Base-by-base conservation (phyloP, 257 asterid species). In the Gentiana straminea region DNA sequence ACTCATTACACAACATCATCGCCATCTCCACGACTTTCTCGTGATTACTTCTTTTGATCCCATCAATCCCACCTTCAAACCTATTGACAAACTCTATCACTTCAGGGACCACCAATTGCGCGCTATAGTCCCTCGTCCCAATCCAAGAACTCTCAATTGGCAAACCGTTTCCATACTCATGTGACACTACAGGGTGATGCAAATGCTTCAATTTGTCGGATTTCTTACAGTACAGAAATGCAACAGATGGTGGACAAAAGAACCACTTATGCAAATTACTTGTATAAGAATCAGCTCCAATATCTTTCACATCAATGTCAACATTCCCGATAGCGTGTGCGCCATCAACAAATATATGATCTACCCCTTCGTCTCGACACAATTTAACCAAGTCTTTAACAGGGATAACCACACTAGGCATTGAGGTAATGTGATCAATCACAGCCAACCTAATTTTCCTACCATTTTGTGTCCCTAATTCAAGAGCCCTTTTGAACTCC, bases 201-300 rank as follows among this genome's bases (percentile, higher is more conserved):
- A 84, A 59, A 54, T 79, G 74, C 8, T 73, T 61, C 6, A 62
- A 55, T 9, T 74, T 81, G 2, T 77, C 75, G 0, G 86, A 83
- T 68, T 64, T 83, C 45, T 73, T 86, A 66, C 88, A 83, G 54
- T 86, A 74, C 61, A 89, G 47, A 63, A 89, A 80, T 0, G 97
- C 95, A 0, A 81, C 92, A 0, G 94, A 64, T 0, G 97, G 94
- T 0, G 97, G 97, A 66, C 88, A 79, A 47, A 88, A 88, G 33
- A 85, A 65, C 97, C 97, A 88, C 34, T 88, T 88, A 45, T 85
- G 84, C 74, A 88, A 53, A 78, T 83, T 85, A 46, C 94, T 82
- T 0, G 91, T 76, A 65, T 88, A 88, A 48, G 83, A 85, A 48
- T 88, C 95, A 5, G 95, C 95, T 32, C 89, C 94, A 7, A 89